Base-by-base conservation (phyloP, 129 eudicot species). In the Lonicera japonica region DNA sequence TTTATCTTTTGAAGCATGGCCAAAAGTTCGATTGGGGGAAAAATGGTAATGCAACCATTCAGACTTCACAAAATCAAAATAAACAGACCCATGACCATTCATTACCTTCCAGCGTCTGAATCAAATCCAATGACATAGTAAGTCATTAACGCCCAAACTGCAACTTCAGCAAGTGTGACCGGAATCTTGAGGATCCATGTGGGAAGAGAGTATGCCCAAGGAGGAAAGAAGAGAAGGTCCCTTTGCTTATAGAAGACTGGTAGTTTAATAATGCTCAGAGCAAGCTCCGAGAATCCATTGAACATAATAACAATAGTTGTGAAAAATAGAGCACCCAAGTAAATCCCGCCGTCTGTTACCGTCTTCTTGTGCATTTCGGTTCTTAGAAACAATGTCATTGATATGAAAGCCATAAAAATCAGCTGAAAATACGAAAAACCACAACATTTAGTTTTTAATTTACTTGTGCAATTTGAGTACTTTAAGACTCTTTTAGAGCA, bases 241-340 rank as follows among this genome's bases (percentile, higher is more conserved):
- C 74, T 40, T 45, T 74, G 79, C 60, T 74, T 74, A 54, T 74
- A 74, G 22, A 38, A 74, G 41, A 60, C 63, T 0, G 79, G 73
- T 59, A 74, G 73, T 18, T 56, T 74, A 23, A 17, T 12, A 39
- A 74, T 47, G 13, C 53, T 74, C 54, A 66, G 5, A 25, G 62
- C 21, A 17, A 66, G 50, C 71, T 66, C 63, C 0, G 71, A 5
- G 4, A 40, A 5, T 7, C 62, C 65, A 1, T 43, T 51, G n/a
- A 67, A 67, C 47, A 55, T 48, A 34, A 40, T 38, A 1, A 57
- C 13, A 10, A 40, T 14, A 0, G 54, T 21, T 0, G 62, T 10
- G 21, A 21, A 66, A 40, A 25, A 66, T 9, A 55, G 22, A 14
- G 71, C 62, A 55, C 71, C 71, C 71, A 66, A 14, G 58, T 48